These are phyloP conservation scores for Inga laurina DNA, from an alignment of 306 rosid genomes.

Conservation along the genomic window DNA sequence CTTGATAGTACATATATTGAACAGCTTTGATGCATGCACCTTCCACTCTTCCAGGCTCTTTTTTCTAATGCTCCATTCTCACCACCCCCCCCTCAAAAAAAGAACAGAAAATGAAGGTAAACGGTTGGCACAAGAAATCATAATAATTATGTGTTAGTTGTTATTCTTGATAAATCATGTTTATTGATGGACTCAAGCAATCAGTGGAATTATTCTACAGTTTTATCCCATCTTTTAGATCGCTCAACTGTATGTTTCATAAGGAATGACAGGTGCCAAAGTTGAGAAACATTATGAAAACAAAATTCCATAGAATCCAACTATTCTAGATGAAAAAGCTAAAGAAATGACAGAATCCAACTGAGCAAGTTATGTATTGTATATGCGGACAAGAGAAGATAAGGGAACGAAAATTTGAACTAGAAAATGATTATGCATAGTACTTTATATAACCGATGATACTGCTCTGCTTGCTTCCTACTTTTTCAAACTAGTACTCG, in stretches of 20 bases:
- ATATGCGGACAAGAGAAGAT: no score
- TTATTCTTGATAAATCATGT: no score
- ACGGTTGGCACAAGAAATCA: no score
- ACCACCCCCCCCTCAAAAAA: no score
- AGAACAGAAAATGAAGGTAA: no score
- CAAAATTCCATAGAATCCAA: background rate
- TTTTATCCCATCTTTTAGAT: no score
- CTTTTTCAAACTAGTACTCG: slow-evolving; percentile 50
- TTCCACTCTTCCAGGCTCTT: background rate
- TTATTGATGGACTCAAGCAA: no score
- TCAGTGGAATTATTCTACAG: no score
- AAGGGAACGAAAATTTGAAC: background rate
- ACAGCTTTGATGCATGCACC: background rate
- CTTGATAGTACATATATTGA: background rate
- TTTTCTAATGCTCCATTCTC: no score
- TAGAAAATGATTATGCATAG: background rate
- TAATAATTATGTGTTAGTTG: no score
- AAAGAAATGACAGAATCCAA: background rate
- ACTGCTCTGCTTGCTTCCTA: slow-evolving; percentile 96
- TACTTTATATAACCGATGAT: slow-evolving; percentile 87
- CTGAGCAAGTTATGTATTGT: no score
- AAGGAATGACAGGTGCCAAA: background rate
- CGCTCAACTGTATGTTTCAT: no score
- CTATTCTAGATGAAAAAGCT: background rate
- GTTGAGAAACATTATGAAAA: background rate